Conservation (phyloP, 257 asterid species). For the Solanum pimpinellifolium region DNA sequence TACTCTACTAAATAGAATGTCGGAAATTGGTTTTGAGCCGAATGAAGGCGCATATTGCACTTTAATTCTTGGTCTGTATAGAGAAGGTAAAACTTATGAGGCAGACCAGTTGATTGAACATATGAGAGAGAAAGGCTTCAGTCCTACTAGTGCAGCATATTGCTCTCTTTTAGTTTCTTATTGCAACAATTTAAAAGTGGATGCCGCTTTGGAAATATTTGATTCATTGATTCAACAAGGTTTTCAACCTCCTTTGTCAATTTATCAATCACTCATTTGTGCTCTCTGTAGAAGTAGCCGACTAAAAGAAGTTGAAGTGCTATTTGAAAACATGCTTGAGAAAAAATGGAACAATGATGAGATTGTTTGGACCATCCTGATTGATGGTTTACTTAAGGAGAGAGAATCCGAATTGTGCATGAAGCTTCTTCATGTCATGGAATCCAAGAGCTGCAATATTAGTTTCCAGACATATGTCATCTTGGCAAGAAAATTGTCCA, state of each 20-base stretch:
- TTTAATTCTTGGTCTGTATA: constrained; percentile 54
- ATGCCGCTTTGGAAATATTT: constrained; percentile 45
- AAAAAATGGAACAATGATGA: constrained; percentile 60
- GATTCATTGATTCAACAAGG: constrained; percentile 30
- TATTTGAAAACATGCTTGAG: constrained; percentile 60
- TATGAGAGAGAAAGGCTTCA: constrained; percentile 66
- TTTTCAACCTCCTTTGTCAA: constrained; percentile 43
- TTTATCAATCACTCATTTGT: constrained; percentile 36
- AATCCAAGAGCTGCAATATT: constrained; percentile 39
- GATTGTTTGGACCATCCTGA: constrained; percentile 82
- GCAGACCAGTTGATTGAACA: constrained; percentile 55
- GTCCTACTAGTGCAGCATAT: constrained; percentile 46
- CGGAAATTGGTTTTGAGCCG: constrained; percentile 56
- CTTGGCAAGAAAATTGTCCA: constrained; percentile 51
- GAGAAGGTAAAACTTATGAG: constrained; percentile 50
- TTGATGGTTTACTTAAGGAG: constrained; percentile 71
- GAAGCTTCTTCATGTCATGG: constrained; percentile 57
- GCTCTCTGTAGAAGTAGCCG: constrained; percentile 39
- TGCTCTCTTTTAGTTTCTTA: constrained; percentile 60
- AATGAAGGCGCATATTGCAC: constrained; percentile 35
- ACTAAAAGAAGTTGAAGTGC: constrained; percentile 49
- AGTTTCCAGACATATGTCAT: constrained; percentile 39
- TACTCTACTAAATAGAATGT: constrained; percentile 53
- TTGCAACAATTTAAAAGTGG: constrained; percentile 59
- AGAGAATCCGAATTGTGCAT: constrained; percentile 49